Evolutionary conservation across 805 yeast genomes (phyloP).

Genomic region (Sugiyamaella smithiae): DNA sequence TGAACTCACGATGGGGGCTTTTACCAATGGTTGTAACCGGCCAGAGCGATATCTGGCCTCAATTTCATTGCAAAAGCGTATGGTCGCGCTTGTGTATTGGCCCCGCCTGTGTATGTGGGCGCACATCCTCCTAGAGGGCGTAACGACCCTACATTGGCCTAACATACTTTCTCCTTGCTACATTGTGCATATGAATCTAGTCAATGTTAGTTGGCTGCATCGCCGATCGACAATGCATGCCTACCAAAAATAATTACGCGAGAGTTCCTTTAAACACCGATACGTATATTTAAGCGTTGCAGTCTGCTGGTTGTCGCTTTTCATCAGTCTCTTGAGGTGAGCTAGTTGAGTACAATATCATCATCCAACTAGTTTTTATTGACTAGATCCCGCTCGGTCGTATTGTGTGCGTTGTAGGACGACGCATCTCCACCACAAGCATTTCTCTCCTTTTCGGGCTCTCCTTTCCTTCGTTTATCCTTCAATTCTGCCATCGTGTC

Average conservation of each 20-base stretch:
- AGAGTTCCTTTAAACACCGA: no score
- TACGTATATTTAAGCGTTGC: no score
- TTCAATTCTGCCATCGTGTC: neutral
- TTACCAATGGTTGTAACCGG: no score
- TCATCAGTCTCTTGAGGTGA: slow-evolving; percentile 2
- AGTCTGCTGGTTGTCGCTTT: neutral
- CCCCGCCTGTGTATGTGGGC: no score
- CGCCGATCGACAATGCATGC: neutral
- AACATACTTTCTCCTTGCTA: neutral
- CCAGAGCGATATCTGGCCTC: neutral
- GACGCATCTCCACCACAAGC: neutral
- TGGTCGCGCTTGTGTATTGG: no score
- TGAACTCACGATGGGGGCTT: slow-evolving; percentile 2
- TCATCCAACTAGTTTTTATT: no score
- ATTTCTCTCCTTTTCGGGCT: slow-evolving; percentile 1
- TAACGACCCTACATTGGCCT: no score
- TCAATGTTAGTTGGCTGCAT: slow-evolving; percentile 1
- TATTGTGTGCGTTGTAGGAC: neutral
- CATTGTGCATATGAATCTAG: neutral
- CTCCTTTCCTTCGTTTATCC: neutral
- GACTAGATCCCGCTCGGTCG: slow-evolving; percentile 3
- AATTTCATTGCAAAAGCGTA: neutral
- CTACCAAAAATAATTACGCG: neutral
- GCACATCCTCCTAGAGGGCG: no score
- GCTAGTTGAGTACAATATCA: no score